Evolutionary conservation across 2,329 filamentous ascomycete species (phyloP).

Genomic region (Madurella fahalii): DNA sequence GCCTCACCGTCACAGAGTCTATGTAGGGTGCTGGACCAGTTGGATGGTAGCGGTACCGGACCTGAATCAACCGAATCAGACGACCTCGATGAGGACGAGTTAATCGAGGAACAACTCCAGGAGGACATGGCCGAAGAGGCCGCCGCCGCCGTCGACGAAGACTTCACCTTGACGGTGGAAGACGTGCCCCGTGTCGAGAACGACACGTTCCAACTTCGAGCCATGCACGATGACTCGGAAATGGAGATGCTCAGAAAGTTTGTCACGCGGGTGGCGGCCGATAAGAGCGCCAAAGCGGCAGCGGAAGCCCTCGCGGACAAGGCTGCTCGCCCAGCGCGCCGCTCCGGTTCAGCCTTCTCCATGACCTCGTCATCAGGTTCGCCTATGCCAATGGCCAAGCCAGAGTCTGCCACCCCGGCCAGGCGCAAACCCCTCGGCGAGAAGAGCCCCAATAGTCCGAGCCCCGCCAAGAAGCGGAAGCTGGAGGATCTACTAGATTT

Average conservation of each 20-base stretch:
- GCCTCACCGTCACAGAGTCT: conserved; percentile 10
- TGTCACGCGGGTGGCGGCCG: conserved; percentile 33
- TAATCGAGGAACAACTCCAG: conserved; percentile 11
- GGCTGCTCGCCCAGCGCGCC: conserved; percentile 24
- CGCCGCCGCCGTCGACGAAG: conserved; percentile 19
- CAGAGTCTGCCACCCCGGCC: conserved; percentile 13
- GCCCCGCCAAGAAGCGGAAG: conserved; percentile 38
- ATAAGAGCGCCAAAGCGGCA: conserved; percentile 33
- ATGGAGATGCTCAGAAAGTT: conserved; percentile 34
- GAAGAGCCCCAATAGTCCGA: conserved; percentile 38
- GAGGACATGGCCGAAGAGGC: conserved; percentile 13
- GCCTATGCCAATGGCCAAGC: conserved; percentile 27
- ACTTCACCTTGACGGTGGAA: conserved; percentile 16
- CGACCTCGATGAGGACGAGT: conserved; percentile 18
- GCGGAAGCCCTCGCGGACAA: conserved; percentile 24
- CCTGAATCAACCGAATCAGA: conserved; percentile 9
- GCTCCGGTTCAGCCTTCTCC: conserved; percentile 27
- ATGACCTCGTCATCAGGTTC: conserved; percentile 30
- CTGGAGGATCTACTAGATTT: conserved; percentile 23
- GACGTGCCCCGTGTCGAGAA: conserved; percentile 16
- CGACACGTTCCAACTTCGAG: conserved; percentile 24
- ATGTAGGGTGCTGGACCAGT: conserved; percentile 1
- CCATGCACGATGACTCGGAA: conserved; percentile 32
- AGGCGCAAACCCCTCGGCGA: conserved; percentile 32
- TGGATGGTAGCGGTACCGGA: neutral